These are phyloP conservation scores for Lactarius hengduanensis DNA, from an alignment of 768 basidiomycete species.

Conservation along the genomic window DNA sequence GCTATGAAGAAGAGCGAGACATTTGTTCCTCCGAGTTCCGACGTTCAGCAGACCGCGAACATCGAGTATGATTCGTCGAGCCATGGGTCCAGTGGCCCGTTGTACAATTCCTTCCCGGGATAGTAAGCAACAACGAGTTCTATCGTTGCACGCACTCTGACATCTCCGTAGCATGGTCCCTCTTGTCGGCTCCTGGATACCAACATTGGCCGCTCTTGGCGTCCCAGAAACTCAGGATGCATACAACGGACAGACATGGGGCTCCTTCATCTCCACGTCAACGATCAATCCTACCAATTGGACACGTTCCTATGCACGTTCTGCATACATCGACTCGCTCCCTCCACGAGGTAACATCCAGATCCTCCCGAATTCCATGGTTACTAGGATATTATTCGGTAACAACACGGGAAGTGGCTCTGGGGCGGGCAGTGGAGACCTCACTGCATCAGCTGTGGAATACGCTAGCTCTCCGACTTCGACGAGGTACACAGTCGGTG, in stretches of 20 bases:
- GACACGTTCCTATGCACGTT: slow-evolving; percentile 64
- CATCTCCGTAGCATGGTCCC: slow-evolving; percentile 29
- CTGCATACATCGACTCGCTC: slow-evolving; percentile 63
- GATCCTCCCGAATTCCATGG: slow-evolving; percentile 59
- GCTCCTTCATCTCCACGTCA: slow-evolving; percentile 54
- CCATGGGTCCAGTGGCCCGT: slow-evolving; percentile 54
- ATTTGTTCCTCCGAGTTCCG: slow-evolving; percentile 50
- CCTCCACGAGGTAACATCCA: slow-evolving; percentile 62
- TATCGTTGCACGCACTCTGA: neutral
- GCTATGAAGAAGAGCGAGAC: slow-evolving; percentile 54
- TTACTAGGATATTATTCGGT: slow-evolving; percentile 51
- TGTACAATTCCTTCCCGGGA: slow-evolving; percentile 50
- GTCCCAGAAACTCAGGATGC: slow-evolving; percentile 43
- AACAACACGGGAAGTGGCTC: slow-evolving; percentile 31
- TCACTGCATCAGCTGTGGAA: slow-evolving; percentile 47
- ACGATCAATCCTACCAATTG: slow-evolving; percentile 62
- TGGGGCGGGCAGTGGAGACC: slow-evolving; percentile 38
- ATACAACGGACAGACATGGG: slow-evolving; percentile 48
- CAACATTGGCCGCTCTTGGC: slow-evolving; percentile 46
- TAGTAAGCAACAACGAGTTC: slow-evolving; percentile 40
- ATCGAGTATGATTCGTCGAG: slow-evolving; percentile 46
- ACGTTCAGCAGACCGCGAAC: slow-evolving; percentile 40
- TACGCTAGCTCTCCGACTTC: slow-evolving; percentile 42
- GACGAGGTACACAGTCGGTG: slow-evolving; percentile 45
- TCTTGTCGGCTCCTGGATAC: slow-evolving; percentile 44